Base-by-base conservation (phyloP, 345 rosid species). In the Bretschneidera sinensis region DNA sequence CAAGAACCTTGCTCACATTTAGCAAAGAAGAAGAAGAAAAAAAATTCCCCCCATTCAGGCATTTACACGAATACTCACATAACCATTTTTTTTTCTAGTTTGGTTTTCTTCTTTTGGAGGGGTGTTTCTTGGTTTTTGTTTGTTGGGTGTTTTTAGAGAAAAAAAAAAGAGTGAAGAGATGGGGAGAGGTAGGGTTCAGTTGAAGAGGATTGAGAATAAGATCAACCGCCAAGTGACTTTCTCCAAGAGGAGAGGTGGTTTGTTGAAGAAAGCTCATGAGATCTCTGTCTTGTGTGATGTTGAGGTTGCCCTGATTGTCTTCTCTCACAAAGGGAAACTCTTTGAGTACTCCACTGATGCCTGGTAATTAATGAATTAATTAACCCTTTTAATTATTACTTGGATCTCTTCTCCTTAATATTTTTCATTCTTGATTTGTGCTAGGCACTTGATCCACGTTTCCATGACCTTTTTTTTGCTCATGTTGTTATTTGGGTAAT, bases 101-200 rank as follows among this genome's bases (percentile, higher is more conserved):
- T 20, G 54, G 74, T 48, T 57, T 60, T 61, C 51, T 50, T 52
- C 54, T 43, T 65, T 62, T 39, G 53, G 23, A 49, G 51, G 54
- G 63, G 72, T 24, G 59, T 67, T 62, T 61, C 50, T 68, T 64
- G 72, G 70, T 69, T 59, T 49, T 60, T 35, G 64, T 51, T 70
- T 72, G 83, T 74, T 71, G 72, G 82, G 77, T 59, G 66, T 51
- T 70, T 74, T 81, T 67, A 24, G 63, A 61, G 61, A 54, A 51
- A 63, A 9, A 17, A 47, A 35, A 21, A n/a, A 60, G 22, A 50
- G 13, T 35, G 21, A 54, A 39, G 5, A 24, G 21, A 86, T 86
- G 92, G 92, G 92, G 50, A 83, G 92, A 64, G 92, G 90, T 78
- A 82, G 89, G 84, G 94, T 86, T 86, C 89, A 86, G 77, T 28